A percentile compares a stretch with the other conserved stretches of the same genome.
Conservation (phyloP, 371 early-diverging fungal genomes). For the Massospora cicadina region DNA sequence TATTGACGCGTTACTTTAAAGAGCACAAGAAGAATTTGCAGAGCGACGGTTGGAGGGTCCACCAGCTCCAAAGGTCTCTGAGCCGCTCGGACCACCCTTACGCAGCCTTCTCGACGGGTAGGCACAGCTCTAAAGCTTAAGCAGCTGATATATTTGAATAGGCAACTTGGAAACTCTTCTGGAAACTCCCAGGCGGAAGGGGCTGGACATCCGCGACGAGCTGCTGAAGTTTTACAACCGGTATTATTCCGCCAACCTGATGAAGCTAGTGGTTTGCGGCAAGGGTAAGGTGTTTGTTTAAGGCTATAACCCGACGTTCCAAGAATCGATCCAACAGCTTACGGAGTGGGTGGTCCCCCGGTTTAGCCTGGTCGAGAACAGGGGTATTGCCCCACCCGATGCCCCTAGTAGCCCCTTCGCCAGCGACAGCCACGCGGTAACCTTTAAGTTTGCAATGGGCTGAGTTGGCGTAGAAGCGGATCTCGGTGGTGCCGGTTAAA, state of each 20-base stretch:
- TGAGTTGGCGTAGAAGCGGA: conserved; percentile 27
- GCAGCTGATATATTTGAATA: conserved; percentile 5
- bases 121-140: neutral
- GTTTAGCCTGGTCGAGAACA: conserved; percentile 55
- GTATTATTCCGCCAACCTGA: conserved; percentile 87
- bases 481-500: conserved; percentile 67
- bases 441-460: neutral
- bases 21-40: conserved; percentile 88
- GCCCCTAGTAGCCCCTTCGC: conserved; percentile 60
- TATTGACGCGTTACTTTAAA: conserved; percentile 10
- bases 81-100: conserved; percentile 65
- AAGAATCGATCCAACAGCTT: conserved; percentile 69
- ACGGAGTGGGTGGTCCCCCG: conserved; percentile 60
- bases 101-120: conserved; percentile 66
- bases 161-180: conserved; percentile 64
- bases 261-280: conserved; percentile 84
- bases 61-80: conserved; percentile 70
- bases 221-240: conserved; percentile 70
- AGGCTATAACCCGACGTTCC: neutral
- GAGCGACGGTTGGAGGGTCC: conserved; percentile 65
- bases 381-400: conserved; percentile 44
- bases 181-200: conserved; percentile 43
- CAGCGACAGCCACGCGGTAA: conserved; percentile 2
- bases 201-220: conserved; percentile 64
- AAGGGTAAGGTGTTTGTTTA: conserved; percentile 31